A percentile compares a stretch with the other conserved stretches of the same genome.
phyloP scores from a whole-genome alignment of 176 grass and related monocot genomes.

The Juncus inflexus region DNA sequence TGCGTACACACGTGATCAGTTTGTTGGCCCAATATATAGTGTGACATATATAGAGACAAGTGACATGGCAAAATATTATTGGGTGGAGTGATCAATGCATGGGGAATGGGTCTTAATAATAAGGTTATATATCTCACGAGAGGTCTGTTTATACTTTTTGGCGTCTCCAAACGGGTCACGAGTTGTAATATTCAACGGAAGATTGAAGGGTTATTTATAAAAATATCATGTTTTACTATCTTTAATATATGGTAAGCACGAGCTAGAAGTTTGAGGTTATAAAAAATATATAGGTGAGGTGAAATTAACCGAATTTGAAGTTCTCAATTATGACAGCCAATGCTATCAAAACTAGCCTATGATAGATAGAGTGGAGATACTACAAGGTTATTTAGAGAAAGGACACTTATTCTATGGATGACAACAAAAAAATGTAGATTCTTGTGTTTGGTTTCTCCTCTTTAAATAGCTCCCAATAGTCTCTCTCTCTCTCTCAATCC shows the following conservation, averaged over 20 bases:
- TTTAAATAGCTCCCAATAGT: constrained; percentile 25
- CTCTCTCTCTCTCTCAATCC: neutral
- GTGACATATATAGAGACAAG: neutral
- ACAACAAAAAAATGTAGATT: constrained; percentile 2
- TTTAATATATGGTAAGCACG: neutral
- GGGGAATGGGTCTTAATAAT: constrained; percentile 7
- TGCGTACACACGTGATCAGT: too few species aligned
- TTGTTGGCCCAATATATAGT: too few species aligned
- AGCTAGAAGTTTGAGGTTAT: neutral
- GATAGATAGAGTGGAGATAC: neutral
- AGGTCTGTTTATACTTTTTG: constrained; percentile 15
- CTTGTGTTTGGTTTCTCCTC: constrained; percentile 22
- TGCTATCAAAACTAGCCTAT: neutral
- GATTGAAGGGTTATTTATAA: neutral
- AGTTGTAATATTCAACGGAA: neutral
- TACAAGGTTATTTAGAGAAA: constrained; percentile 4
- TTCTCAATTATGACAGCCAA: constrained; percentile 1
- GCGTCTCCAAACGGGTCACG: constrained; percentile 17
- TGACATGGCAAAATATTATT: neutral
- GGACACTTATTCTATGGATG: constrained; percentile 20
- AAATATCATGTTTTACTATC: neutral
- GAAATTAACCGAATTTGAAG: constrained; percentile 1
- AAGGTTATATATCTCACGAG: constrained; percentile 13
- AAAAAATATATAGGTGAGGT: neutral
- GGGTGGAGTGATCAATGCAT: neutral